Evolutionary conservation across 805 yeast genomes (phyloP).

Genomic region (Clavispora santaluciae): DNA sequence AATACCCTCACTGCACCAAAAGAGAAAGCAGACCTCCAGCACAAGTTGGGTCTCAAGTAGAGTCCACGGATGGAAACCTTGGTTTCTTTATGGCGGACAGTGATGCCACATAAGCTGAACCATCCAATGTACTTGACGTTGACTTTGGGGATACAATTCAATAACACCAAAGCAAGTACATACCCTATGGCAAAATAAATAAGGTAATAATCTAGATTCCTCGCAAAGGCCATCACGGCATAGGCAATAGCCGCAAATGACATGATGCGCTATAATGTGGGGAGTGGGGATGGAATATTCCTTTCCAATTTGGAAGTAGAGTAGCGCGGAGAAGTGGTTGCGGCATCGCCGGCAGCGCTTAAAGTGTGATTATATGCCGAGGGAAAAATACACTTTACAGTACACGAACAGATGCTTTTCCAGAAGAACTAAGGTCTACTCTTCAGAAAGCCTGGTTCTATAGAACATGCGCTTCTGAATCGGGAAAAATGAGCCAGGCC

Average conservation of each 20-base stretch:
- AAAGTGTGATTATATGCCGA: neutral
- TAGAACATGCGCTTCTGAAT: too few relatives aligned
- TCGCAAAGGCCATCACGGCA: neutral
- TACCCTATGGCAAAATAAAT: neutral
- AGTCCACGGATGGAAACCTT: constrained; percentile 5
- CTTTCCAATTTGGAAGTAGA: neutral
- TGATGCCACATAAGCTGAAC: constrained; percentile 12
- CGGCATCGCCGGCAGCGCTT: neutral
- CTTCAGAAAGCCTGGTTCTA: too few relatives aligned
- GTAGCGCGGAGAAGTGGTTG: neutral
- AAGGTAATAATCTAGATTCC: neutral
- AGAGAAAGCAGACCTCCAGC: constrained; percentile 9
- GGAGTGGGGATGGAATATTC: neutral
- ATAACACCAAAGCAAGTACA: neutral
- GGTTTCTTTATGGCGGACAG: constrained; percentile 5
- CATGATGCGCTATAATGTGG: neutral
- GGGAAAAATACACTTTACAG: too few relatives aligned
- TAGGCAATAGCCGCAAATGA: neutral
- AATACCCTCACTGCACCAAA: constrained; percentile 10
- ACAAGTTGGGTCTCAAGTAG: constrained; percentile 5
- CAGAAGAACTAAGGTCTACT: too few relatives aligned
- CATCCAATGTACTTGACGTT: constrained; percentile 14
- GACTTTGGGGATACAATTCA: constrained; percentile 12
- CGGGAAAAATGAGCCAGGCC: too few relatives aligned
- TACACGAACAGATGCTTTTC: too few relatives aligned